Evolutionary conservation across 352 stramenopile species (phyloP), one percentile per base, ranked within the genome.

Genomic region (Globisporangium alternatum): DNA sequence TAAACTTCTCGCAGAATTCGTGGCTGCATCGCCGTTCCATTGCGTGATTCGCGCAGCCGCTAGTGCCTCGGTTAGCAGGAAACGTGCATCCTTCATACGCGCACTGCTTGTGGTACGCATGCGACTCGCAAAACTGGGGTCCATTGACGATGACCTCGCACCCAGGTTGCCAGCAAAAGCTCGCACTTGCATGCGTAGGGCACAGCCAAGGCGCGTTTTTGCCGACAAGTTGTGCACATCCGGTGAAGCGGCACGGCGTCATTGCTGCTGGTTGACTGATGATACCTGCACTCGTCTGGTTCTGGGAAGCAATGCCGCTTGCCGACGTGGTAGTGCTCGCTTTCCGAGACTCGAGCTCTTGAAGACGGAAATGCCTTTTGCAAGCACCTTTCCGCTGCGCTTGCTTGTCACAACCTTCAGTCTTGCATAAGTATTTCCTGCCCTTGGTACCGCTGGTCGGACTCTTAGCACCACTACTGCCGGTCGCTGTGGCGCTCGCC

Each of bases 341-440:
- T 43, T 44, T 56, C 15, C 4, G n/a, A 7, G 53, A 62, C 3
- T 17, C 37, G n/a, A 21, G 67, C 41, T 75, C 68, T 56, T 86
- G 74, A 47, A 80, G 41, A 22, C 77, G 80, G 62, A 86, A 83
- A 53, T 90, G 80, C 10, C 80, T 77, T 56, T 90, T 89, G 66
- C 79, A 91, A 43, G 87, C 66, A 10, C 81, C 79, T 22, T 61
- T 68, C 28, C 83, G 85, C 56, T 91, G 83, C 53, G 77, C 78
- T 64, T 89, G 79, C 55, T 89, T 89, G 12, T 71, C 74, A 56
- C 80, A 91, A 0, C 76, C 77, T 19, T 88, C 77, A 25, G 74
- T 70, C 65, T 76, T 83, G 71, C 82, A 91, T 47, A 82, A 89
- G 55, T 89, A 90, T 60, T 88, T 90, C 55, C 74, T 85, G n/a